Conservation (phyloP, 192 early-diverging fungal species). For the Entomortierella chlamydospora region DNA sequence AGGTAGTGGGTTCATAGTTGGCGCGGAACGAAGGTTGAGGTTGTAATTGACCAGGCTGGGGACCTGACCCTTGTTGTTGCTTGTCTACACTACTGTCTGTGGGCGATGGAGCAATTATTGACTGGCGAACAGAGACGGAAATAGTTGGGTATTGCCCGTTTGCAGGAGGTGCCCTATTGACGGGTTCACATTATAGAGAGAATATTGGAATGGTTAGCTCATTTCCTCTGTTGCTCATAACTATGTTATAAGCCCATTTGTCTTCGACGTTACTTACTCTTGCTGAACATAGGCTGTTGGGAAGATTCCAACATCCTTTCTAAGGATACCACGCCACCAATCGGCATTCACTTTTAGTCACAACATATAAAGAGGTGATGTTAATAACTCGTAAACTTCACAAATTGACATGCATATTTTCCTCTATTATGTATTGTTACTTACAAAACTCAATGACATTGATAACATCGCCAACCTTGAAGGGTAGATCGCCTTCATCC, state of each 20-base stretch:
- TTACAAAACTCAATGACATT: slow-evolving; percentile 50
- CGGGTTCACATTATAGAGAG: not conserved
- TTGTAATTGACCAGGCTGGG: slow-evolving; percentile 12
- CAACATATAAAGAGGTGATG: not conserved
- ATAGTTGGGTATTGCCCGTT: slow-evolving; percentile 33
- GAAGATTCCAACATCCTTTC: slow-evolving; percentile 50
- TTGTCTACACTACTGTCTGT: not conserved
- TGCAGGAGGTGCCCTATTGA: slow-evolving; percentile 17
- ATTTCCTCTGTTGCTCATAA: not conserved
- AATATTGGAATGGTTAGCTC: not conserved
- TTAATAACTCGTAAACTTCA: too few relatives aligned
- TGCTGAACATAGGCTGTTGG: slow-evolving; percentile 44
- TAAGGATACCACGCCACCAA: slow-evolving; percentile 48
- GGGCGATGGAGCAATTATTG: slow-evolving; percentile 19
- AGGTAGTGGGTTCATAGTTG: slow-evolving; percentile 24
- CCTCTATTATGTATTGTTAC: not conserved
- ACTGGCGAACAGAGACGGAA: slow-evolving; percentile 36
- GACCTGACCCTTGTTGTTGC: slow-evolving; percentile 1
- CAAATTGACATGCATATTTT: not conserved
- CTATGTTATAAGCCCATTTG: not conserved
- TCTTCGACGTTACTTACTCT: slow-evolving; percentile 14
- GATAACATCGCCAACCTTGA: slow-evolving; percentile 55
- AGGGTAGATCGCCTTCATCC: slow-evolving; percentile 47
- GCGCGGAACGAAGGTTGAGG: slow-evolving; percentile 37
- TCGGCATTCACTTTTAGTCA: slow-evolving; percentile 38